Conservation (phyloP, 306 rosid species). For the Pyrus bretschneideri region DNA sequence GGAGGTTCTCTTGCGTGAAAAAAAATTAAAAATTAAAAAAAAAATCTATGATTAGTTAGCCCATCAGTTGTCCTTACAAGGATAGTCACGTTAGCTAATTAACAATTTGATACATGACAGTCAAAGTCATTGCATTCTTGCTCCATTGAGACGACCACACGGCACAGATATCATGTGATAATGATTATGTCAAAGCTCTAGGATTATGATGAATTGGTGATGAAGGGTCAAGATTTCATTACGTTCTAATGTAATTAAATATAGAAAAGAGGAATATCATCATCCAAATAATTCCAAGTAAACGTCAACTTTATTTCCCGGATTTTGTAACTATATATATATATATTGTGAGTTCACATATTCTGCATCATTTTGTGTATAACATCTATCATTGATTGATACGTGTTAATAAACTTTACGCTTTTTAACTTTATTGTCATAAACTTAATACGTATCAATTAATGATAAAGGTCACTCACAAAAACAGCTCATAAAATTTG, state of each 20-base stretch:
- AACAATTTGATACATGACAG: background rate
- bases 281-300: background rate
- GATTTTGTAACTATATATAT: background rate
- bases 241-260: background rate
- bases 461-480: no score
- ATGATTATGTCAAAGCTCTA: background rate
- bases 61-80: background rate
- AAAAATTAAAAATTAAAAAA: no score
- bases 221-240: background rate
- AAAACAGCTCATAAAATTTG: no score
- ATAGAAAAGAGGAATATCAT: background rate
- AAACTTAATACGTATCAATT: no score
- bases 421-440: no score
- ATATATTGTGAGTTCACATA: no score
- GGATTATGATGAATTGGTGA: background rate
- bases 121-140: background rate
- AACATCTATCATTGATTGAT: no score
- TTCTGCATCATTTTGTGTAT: no score
- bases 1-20: no score
- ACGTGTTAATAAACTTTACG: no score
- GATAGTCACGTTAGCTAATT: background rate
- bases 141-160: background rate
- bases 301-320: background rate
- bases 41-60: background rate
- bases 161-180: background rate